Evolutionary conservation across 345 rosid species (phyloP), one percentile per base, ranked within the genome.

Genomic region (Eucalyptus brandiana): DNA sequence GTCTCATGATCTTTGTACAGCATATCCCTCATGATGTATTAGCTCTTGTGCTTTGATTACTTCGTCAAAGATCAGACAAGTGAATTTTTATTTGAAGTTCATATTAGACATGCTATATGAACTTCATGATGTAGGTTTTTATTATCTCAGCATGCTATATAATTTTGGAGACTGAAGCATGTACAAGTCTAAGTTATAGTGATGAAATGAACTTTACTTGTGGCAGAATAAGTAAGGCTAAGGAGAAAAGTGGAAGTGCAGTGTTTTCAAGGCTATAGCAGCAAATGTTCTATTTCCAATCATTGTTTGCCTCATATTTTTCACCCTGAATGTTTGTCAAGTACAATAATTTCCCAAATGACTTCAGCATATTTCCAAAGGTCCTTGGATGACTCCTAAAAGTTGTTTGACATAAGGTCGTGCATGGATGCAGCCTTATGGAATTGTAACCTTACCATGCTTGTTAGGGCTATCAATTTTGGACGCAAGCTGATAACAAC

Each of bases 381-480:
- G 45, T 72, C 24, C 85, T 40, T 40, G 28, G 28, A 76, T 76
- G 44, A 76, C 85, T 76, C 28, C 47, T 40, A 40, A 76, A 40
- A 40, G 47, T 40, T 76, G 47, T 40, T 76, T 76, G 85, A 76
- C 47, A 76, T 21, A 76, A 76, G 85, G 85, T 76, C 28, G 3
- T 76, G 85, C 85, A 76, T 76, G 13, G 85, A 40, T 37, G 85
- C 85, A 76, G 28, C 17, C 45, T 76, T 86, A 42, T 18, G 13
- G 58, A 49, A 45, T 87, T 30, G 26, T 23, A 42, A 23, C 49
- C 56, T 23, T 44, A 58, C 30, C 47, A 45, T 87, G 56, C 85
- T 50, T 88, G 86, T 67, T 30, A 98, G 98, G 93, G 93, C 42
- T 98, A 98, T 94, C 98, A 97, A 92, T 98, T 97, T 92, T 98